Evolutionary conservation across 306 rosid species (phyloP).

Genomic region (Dryas octopetala): DNA sequence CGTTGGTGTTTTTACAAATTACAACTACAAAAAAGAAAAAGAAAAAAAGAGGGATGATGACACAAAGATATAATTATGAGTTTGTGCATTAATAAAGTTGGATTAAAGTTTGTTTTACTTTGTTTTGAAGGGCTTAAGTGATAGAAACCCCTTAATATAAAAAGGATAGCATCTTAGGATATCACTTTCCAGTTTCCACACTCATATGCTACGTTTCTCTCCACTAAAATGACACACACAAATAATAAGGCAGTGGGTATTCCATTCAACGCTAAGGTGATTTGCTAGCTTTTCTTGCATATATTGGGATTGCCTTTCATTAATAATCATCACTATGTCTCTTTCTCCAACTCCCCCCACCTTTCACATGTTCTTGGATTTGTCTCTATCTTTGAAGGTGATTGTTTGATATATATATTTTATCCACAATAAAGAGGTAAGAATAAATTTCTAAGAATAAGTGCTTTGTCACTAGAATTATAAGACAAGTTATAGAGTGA

Average conservation of each 20-base stretch:
- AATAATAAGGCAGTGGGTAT: slow-evolving; percentile 16
- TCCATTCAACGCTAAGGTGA: slow-evolving; percentile 36
- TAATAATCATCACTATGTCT: slow-evolving; percentile 22
- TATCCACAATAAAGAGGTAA: too few relatives aligned
- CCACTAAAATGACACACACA: slow-evolving; percentile 25
- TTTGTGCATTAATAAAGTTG: slow-evolving; percentile 7
- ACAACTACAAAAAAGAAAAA: too few relatives aligned
- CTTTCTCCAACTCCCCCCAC: slow-evolving; percentile 28
- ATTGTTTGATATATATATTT: background rate
- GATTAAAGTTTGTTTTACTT: background rate
- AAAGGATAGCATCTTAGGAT: slow-evolving; percentile 4
- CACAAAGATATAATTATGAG: background rate
- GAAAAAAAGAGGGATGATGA: background rate
- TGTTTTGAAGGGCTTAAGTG: background rate
- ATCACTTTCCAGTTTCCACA: slow-evolving; percentile 19
- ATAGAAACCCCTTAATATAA: slow-evolving; percentile 10
- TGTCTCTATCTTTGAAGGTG: slow-evolving; percentile 10
- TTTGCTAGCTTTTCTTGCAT: slow-evolving; percentile 19
- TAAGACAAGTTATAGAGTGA: too few relatives aligned
- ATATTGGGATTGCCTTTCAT: background rate
- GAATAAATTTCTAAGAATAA: too few relatives aligned
- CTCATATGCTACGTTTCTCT: background rate
- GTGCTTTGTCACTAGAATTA: too few relatives aligned
- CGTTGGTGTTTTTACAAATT: too few relatives aligned
- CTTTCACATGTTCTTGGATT: slow-evolving; percentile 18